phyloP scores from a whole-genome alignment of 768 basidiomycete genomes.

The Trametes elegans region DNA sequence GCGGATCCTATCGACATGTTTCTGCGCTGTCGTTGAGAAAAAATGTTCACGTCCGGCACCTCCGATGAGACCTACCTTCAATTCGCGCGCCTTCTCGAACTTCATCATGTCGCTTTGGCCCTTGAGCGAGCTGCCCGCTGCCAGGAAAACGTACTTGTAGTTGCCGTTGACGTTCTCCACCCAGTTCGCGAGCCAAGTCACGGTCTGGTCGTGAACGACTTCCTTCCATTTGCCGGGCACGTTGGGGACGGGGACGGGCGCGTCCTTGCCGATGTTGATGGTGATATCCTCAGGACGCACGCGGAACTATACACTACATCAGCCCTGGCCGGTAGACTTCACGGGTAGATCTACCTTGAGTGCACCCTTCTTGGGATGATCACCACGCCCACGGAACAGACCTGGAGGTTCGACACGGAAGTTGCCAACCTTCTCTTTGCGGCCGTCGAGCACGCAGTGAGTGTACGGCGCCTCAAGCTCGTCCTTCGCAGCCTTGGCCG shows the following conservation, averaged over 20 bases:
- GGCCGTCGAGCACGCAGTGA: slow-evolving; percentile 87
- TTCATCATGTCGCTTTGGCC: slow-evolving; percentile 98
- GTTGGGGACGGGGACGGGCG: slow-evolving; percentile 81
- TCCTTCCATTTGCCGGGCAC: slow-evolving; percentile 90
- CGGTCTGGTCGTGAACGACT: slow-evolving; percentile 89
- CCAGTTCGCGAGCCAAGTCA: slow-evolving; percentile 99
- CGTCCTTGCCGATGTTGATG: slow-evolving; percentile 83
- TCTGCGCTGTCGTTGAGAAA: slow-evolving; percentile 43
- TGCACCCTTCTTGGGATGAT: slow-evolving; percentile 96
- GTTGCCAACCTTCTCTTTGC: slow-evolving; percentile 98
- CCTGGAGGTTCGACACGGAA: slow-evolving; percentile 98
- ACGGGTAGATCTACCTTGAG: slow-evolving; percentile 61
- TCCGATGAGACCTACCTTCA: slow-evolving; percentile 60
- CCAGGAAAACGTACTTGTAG: slow-evolving; percentile 97
- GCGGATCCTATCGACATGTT: slow-evolving; percentile 88
- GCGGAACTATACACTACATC: slow-evolving; percentile 53
- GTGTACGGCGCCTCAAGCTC: slow-evolving; percentile 81
- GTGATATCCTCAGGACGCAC: slow-evolving; percentile 94
- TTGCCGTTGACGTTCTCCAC: slow-evolving; percentile 96
- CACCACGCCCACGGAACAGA: slow-evolving; percentile 96
- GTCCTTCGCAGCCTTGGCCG: slow-evolving; percentile 81
- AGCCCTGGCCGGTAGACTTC: neutral
- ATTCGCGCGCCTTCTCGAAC: slow-evolving; percentile 96
- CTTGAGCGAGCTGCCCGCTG: slow-evolving; percentile 96
- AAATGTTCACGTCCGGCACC: neutral